phyloP scores from a whole-genome alignment of 2,329 filamentous ascomycete genomes.

The Fusarium guadeloupense region DNA sequence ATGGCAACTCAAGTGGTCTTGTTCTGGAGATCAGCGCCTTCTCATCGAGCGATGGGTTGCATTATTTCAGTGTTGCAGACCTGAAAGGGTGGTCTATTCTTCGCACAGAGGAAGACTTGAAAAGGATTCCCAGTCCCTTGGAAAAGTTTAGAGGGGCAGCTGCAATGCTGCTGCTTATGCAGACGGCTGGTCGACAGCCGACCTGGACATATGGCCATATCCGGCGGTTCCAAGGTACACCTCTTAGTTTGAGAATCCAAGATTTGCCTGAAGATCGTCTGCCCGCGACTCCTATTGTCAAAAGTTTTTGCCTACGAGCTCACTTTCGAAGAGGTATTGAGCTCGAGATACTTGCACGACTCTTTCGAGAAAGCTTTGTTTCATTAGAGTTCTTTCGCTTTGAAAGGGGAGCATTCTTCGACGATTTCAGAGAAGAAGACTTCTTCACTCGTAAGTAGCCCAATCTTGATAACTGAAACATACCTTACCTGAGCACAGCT shows the following conservation, averaged over 20 bases:
- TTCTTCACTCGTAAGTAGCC: conserved; percentile 1
- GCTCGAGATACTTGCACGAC: background rate
- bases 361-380: conserved; percentile 12
- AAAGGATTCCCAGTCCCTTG: background rate
- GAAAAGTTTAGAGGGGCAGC: background rate
- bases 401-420: background rate
- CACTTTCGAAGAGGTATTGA: background rate
- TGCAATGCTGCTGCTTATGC: too few relatives aligned
- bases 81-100: background rate
- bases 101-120: conserved; percentile 3
- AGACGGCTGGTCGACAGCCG: too few relatives aligned
- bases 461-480: background rate
- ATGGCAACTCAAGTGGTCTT: background rate
- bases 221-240: conserved; percentile 2
- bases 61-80: background rate
- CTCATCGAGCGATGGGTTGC: conserved; percentile 16
- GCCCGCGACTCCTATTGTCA: conserved; percentile 3
- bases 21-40: conserved; percentile 9
- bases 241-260: conserved; percentile 4
- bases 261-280: background rate
- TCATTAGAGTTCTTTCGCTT: conserved; percentile 7
- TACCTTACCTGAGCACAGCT: background rate
- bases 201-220: too few relatives aligned
- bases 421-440: background rate
- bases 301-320: conserved; percentile 3